phyloP scores from a whole-genome alignment of 768 basidiomycete genomes.

The Tulasnella sp. region DNA sequence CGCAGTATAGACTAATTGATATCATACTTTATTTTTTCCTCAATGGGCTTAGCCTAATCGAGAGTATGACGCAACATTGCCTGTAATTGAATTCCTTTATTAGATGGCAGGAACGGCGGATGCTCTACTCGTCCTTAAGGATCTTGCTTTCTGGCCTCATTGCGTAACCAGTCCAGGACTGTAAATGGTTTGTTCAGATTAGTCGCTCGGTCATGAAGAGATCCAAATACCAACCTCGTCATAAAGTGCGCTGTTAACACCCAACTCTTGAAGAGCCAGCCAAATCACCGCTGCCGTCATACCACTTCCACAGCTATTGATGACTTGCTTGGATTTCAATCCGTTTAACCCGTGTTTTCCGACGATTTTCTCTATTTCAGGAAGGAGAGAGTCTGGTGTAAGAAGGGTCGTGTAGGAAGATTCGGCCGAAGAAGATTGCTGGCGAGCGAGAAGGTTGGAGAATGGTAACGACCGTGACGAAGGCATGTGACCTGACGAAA shows the following conservation, averaged over 20 bases:
- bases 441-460: slow-evolving; percentile 53
- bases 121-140: not conserved
- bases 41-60: no score
- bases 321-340: slow-evolving; percentile 52
- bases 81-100: no score
- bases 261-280: slow-evolving; percentile 76
- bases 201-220: not conserved
- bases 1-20: no score
- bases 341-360: slow-evolving; percentile 44
- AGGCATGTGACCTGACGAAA: slow-evolving; percentile 90
- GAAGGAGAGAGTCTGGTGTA: slow-evolving; percentile 48
- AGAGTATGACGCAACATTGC: no score
- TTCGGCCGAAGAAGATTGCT: slow-evolving; percentile 33
- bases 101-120: not conserved
- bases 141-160: slow-evolving; percentile 66
- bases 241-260: slow-evolving; percentile 53
- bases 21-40: no score
- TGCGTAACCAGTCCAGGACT: slow-evolving; percentile 95
- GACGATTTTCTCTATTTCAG: slow-evolving; percentile 54
- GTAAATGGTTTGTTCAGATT: not conserved
- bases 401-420: slow-evolving; percentile 47
- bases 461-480: slow-evolving; percentile 81
- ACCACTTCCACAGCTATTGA: slow-evolving; percentile 86
- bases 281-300: slow-evolving; percentile 97
- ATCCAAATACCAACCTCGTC: slow-evolving; percentile 64